Evolutionary conservation across 305 asterid genomes (phyloP).

Genomic region (Nicotiana rustica): DNA sequence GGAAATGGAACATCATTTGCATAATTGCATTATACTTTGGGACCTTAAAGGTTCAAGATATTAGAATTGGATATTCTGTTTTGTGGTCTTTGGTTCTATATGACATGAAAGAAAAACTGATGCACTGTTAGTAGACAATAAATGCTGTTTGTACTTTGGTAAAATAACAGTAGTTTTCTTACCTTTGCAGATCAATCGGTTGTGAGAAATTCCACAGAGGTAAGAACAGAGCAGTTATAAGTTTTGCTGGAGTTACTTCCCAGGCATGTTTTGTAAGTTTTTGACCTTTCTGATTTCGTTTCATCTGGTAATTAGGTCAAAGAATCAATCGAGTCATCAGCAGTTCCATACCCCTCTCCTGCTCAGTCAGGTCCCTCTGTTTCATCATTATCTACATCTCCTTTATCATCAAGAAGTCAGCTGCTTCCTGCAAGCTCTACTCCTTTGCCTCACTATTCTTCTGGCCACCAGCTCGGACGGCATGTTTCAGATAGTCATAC

Average conservation of each 20-base stretch:
- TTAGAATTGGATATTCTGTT: conserved; percentile 19
- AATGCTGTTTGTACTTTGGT: neutral
- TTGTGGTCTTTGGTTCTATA: neutral
- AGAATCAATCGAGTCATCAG: conserved; percentile 62
- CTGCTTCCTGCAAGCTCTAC: conserved; percentile 71
- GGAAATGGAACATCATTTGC: neutral
- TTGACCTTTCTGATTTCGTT: neutral
- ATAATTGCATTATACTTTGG: neutral
- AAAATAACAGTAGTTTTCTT: conserved; percentile 27
- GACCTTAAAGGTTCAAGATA: conserved; percentile 13
- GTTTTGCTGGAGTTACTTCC: neutral
- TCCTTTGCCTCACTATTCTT: conserved; percentile 79
- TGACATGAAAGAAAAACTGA: conserved; percentile 30
- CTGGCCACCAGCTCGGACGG: conserved; percentile 66
- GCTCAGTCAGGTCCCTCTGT: conserved; percentile 79
- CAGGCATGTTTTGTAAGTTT: neutral
- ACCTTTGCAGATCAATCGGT: conserved; percentile 46
- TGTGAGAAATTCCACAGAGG: conserved; percentile 44
- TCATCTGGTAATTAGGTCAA: conserved; percentile 54
- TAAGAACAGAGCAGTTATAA: conserved; percentile 31
- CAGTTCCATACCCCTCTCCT: conserved; percentile 70
- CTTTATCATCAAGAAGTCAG: conserved; percentile 75
- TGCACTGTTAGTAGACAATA: conserved; percentile 10
- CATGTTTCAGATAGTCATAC: conserved; percentile 77
- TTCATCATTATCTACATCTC: conserved; percentile 73